Percentiles rank a stretch among this genome's conserved stretches.
These are phyloP conservation scores for Chaetomium fimeti DNA, from an alignment of 495 filamentous ascomycete genomes.

Conservation along the genomic window DNA sequence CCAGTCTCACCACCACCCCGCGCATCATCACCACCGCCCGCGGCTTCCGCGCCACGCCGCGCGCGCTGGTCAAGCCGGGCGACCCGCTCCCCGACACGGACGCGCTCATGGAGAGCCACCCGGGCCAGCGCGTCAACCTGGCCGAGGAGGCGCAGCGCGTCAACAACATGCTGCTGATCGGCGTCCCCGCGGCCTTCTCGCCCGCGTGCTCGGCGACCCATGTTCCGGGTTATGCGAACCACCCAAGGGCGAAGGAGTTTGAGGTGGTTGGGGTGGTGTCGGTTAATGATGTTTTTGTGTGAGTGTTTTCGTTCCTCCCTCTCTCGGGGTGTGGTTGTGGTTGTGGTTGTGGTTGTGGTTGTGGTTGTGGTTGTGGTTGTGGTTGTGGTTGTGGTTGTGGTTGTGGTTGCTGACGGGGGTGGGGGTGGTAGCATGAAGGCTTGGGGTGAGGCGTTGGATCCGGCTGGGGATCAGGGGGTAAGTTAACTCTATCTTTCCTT, in stretches of 20 bases:
- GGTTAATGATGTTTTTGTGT: constrained; percentile 97
- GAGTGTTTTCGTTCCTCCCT: constrained; percentile 39
- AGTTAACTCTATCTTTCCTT: constrained; percentile 35
- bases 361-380: background rate
- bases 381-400: background rate
- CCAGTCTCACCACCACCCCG: background rate
- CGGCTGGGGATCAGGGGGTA: constrained; percentile 68
- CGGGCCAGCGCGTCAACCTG: constrained; percentile 84
- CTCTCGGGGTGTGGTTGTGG: background rate
- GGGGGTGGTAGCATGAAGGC: constrained; percentile 68
- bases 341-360: background rate
- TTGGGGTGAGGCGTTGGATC: constrained; percentile 74
- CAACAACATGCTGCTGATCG: constrained; percentile 72
- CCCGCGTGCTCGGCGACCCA: constrained; percentile 78
- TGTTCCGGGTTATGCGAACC: constrained; percentile 77
- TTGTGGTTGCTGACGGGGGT: constrained; percentile 14
- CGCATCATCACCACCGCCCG: constrained; percentile 15
- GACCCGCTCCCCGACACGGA: constrained; percentile 62
- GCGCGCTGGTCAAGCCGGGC: constrained; percentile 55
- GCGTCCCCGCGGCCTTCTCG: constrained; percentile 86
- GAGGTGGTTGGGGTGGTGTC: constrained; percentile 82
- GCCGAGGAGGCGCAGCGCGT: constrained; percentile 65
- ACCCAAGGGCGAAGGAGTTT: constrained; percentile 67
- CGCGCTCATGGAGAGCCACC: constrained; percentile 59
- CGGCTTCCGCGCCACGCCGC: constrained; percentile 55